Conservation (phyloP, 768 basidiomycete genomes). For the Leccinum imitatum region DNA sequence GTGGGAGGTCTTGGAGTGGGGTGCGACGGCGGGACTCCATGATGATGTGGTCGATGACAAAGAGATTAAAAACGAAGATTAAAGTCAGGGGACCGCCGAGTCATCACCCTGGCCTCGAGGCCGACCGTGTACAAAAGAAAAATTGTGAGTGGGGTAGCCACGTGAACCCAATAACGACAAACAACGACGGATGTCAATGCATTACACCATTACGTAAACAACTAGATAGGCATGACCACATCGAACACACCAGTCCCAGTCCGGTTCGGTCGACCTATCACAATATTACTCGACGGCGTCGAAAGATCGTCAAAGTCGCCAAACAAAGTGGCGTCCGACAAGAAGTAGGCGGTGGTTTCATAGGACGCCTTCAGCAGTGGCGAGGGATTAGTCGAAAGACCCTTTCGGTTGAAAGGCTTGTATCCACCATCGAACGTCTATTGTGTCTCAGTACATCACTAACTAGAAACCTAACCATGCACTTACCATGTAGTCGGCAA, state of each 20-base stretch:
- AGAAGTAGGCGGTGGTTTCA: constrained; percentile 91
- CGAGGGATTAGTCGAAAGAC: constrained; percentile 90
- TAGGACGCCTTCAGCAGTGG: constrained; percentile 96
- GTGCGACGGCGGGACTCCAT: constrained; percentile 36
- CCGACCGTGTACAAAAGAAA: constrained; percentile 15
- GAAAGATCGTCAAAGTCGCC: constrained; percentile 95
- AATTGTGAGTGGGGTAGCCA: constrained; percentile 13
- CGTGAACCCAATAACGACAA: constrained; percentile 21
- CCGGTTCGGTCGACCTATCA: constrained; percentile 79
- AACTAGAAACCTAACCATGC: not conserved
- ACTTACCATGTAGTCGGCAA: constrained; percentile 98
- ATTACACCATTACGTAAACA: constrained; percentile 11
- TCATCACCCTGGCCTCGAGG: constrained; percentile 28
- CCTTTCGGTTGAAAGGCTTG: constrained; percentile 97
- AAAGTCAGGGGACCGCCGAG: constrained; percentile 24
- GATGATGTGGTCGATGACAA: constrained; percentile 4
- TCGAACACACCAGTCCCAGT: constrained; percentile 98
- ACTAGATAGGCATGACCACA: constrained; percentile 57
- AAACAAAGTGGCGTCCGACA: constrained; percentile 90
- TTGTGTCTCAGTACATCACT: not conserved
- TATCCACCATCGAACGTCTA: constrained; percentile 98
- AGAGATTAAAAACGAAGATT: constrained; percentile 15
- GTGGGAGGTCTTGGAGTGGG: constrained; percentile 60
- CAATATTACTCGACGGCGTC: constrained; percentile 89
- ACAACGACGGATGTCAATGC: constrained; percentile 15